Conservation (phyloP, 1,139 yeast species). For the Suhomyces coccinellae region DNA sequence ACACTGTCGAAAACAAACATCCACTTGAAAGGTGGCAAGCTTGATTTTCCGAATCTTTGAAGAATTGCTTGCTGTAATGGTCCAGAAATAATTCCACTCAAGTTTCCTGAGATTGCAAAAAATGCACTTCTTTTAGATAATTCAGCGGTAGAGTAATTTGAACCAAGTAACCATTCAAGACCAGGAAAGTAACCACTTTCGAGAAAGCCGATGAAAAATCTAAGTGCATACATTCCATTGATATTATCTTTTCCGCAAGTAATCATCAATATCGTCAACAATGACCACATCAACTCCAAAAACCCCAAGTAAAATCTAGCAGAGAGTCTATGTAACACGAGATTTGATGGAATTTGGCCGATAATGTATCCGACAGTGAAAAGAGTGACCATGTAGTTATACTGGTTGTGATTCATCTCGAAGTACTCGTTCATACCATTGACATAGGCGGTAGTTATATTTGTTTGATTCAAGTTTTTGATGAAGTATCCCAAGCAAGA, state of each 20-base stretch:
- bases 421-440: conserved; percentile 63
- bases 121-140: conserved; percentile 50
- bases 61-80: conserved; percentile 39
- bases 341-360: conserved; percentile 60
- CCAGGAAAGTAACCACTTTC: conserved; percentile 66
- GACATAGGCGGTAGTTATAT: conserved; percentile 55
- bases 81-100: conserved; percentile 45
- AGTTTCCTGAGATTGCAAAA: conserved; percentile 47
- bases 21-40: conserved; percentile 37
- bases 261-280: conserved; percentile 53
- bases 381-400: conserved; percentile 50
- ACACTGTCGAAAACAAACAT: conserved; percentile 41
- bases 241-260: conserved; percentile 38
- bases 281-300: conserved; percentile 58
- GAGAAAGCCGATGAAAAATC: conserved; percentile 58
- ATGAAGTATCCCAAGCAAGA: conserved; percentile 27
- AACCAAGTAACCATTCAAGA: conserved; percentile 26
- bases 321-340: conserved; percentile 52
- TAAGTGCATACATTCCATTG: conserved; percentile 51
- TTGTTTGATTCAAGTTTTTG: conserved; percentile 44
- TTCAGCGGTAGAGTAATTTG: conserved; percentile 29
- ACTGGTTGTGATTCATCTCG: conserved; percentile 52
- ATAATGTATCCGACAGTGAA: conserved; percentile 62
- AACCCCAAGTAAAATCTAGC: conserved; percentile 56
- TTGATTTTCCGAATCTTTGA: conserved; percentile 28